Evolutionary conservation across 2,329 filamentous ascomycete species (phyloP).

Genomic region (Colletotrichum eremochloae): DNA sequence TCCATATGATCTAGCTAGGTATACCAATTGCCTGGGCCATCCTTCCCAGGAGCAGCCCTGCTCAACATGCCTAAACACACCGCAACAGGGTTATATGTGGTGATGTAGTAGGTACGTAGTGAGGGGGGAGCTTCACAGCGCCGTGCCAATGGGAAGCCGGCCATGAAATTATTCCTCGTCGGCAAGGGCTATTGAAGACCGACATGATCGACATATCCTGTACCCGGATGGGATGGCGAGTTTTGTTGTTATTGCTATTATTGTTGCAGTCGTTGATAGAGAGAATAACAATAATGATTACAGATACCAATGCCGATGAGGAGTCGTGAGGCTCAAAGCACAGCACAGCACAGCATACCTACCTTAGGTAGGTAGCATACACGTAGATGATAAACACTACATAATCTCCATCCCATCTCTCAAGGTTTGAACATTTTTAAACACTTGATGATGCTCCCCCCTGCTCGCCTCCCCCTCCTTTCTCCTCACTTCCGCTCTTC

Average conservation of each 20-base stretch:
- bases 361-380: no score
- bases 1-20: slow-evolving; percentile 8
- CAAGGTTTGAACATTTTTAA: neutral
- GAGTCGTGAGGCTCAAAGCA: neutral
- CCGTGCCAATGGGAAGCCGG: slow-evolving; percentile 25
- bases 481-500: neutral
- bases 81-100: slow-evolving; percentile 32
- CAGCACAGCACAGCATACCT: neutral
- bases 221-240: neutral
- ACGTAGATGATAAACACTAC: no score
- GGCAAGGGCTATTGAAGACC: slow-evolving; percentile 14
- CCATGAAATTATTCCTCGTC: slow-evolving; percentile 37
- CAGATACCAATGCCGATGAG: neutral
- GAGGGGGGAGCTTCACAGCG: slow-evolving; percentile 34
- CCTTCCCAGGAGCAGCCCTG: slow-evolving; percentile 33
- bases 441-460: neutral
- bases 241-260: neutral
- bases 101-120: neutral
- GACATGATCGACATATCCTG: neutral
- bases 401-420: neutral
- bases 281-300: neutral
- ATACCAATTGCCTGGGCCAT: slow-evolving; percentile 7
- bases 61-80: slow-evolving; percentile 15
- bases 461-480: neutral
- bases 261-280: neutral